Base-by-base conservation (phyloP, 805 yeast genomes). In the Citeromyces matritensis region DNA sequence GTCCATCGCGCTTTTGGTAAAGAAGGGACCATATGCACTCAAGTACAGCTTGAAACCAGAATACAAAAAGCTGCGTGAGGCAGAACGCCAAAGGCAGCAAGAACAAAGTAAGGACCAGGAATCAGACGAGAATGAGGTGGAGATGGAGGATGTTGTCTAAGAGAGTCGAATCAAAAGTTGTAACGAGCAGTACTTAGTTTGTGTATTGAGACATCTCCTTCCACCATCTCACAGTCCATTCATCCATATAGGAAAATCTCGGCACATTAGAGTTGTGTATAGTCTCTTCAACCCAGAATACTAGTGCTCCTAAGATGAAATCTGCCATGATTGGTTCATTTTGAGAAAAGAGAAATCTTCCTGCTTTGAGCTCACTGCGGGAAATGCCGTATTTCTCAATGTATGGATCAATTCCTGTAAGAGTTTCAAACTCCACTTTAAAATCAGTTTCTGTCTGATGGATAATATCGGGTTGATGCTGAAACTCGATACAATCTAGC, bases 1-100 rank as follows among this genome's bases (percentile, higher is more conserved):
- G 38, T 72, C 79, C 30, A 83, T 91, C 46, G 97, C 97, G 1
- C 67, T 71, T 23, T 65, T 91, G 47, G 86, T 82, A 44, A 85
- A 88, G 51, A 84, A 84, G 49, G 98, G 98, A 10, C 95, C 98
- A 2, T 88, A 88, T 50, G 94, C 96, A 1, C 67, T 85, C 49
- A 86, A 82, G 55, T 91, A 86, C 55, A 77, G 85, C 36, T 61
- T 91, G 47, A 82, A 80, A 56, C 91, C 84, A 11, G 97, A 91
- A 55, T 91, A 80, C 55, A 83, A 77, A 58, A 74, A 72, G 43
- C 63, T 83, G 46, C 57, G 74, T 47, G 93, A 80, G 42, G 81
- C 74, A 14, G 88, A 79, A 51, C 65, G 83, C 3, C 17, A 29
- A 10, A 32, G 27, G 13, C 14, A 14, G 9, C 38, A 36, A 13